Conservation (phyloP, 257 asterid species). For the Thymus quinquecostatus region DNA sequence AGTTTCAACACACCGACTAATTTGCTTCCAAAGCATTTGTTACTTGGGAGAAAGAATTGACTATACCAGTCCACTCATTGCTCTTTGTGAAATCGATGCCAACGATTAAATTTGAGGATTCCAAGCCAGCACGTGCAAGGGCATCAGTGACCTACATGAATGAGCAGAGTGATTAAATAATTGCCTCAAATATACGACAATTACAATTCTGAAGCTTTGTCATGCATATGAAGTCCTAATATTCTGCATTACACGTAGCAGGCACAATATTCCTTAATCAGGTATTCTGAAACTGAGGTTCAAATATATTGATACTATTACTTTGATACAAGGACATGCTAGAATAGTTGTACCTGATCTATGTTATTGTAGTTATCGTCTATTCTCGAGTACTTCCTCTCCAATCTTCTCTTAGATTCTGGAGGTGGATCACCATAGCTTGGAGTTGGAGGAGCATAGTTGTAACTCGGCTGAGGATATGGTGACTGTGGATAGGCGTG, state of each 20-base stretch:
- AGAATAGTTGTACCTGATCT: slow-evolving; percentile 63
- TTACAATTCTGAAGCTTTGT: not conserved
- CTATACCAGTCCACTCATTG: slow-evolving; percentile 95
- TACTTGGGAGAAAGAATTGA: slow-evolving; percentile 19
- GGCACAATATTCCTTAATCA: slow-evolving; percentile 6
- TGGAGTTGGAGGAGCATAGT: slow-evolving; percentile 56
- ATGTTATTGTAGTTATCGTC: slow-evolving; percentile 77
- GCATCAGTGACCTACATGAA: slow-evolving; percentile 79
- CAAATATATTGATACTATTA: not conserved
- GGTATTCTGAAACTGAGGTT: slow-evolving; percentile 2
- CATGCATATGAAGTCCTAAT: not conserved
- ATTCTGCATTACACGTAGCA: slow-evolving; percentile 1
- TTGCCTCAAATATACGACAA: no score
- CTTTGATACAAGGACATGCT: not conserved
- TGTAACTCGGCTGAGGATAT: slow-evolving; percentile 60
- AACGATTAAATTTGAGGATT: slow-evolving; percentile 90
- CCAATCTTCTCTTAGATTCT: slow-evolving; percentile 58
- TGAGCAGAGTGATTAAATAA: not conserved
- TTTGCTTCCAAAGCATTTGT: slow-evolving; percentile 15
- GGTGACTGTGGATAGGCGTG: slow-evolving; percentile 54
- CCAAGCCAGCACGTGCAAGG: slow-evolving; percentile 93
- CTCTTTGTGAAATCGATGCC: slow-evolving; percentile 98
- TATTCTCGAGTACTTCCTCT: slow-evolving; percentile 82
- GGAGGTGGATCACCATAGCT: slow-evolving; percentile 59
- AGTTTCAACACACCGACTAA: slow-evolving; percentile 9